A percentile compares a stretch with the other conserved stretches of the same genome.
Evolutionary conservation across 2,329 filamentous ascomycete genomes (phyloP).

Genomic region (Teratosphaeriaceae sp.): DNA sequence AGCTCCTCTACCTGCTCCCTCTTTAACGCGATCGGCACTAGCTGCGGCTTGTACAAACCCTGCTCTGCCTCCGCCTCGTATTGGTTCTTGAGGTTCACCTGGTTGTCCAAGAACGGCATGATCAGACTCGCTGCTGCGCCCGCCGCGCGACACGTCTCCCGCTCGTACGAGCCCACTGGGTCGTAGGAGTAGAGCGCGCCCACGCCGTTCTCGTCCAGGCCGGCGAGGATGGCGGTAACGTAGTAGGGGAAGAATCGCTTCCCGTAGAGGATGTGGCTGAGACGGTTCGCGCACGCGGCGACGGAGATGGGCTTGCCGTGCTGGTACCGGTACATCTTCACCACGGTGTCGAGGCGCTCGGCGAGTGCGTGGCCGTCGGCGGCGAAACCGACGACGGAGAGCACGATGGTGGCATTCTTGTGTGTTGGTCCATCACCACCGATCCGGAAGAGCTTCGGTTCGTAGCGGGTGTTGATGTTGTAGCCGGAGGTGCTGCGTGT

Average conservation of each 20-base stretch:
- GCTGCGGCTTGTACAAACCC: conserved; percentile 72
- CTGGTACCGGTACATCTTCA: conserved; percentile 99
- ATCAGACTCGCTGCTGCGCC: conserved; percentile 84
- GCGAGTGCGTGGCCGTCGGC: conserved; percentile 91
- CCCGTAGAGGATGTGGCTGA: conserved; percentile 91
- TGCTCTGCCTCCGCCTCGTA: conserved; percentile 76
- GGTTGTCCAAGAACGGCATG: conserved; percentile 98
- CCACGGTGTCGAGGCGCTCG: conserved; percentile 86
- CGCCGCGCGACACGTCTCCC: conserved; percentile 90
- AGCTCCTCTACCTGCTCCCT: conserved; percentile 71
- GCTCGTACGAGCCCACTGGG: conserved; percentile 94
- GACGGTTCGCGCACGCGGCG: conserved; percentile 86
- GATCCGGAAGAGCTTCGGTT: conserved; percentile 95
- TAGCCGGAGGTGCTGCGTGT: conserved; percentile 93
- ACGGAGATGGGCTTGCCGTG: conserved; percentile 96
- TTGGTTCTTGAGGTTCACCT: conserved; percentile 99
- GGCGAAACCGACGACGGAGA: conserved; percentile 92
- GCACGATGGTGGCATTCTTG: conserved; percentile 75
- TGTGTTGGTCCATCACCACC: conserved; percentile 84
- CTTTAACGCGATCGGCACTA: conserved; percentile 61
- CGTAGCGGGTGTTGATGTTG: conserved; percentile 96
- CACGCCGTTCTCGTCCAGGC: conserved; percentile 87
- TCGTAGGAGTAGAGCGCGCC: conserved; percentile 97
- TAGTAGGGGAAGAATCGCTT: conserved; percentile 99
- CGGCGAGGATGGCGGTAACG: conserved; percentile 86